phyloP scores from a whole-genome alignment of 1,139 yeast species.

The Lipomyces yarrowii region DNA sequence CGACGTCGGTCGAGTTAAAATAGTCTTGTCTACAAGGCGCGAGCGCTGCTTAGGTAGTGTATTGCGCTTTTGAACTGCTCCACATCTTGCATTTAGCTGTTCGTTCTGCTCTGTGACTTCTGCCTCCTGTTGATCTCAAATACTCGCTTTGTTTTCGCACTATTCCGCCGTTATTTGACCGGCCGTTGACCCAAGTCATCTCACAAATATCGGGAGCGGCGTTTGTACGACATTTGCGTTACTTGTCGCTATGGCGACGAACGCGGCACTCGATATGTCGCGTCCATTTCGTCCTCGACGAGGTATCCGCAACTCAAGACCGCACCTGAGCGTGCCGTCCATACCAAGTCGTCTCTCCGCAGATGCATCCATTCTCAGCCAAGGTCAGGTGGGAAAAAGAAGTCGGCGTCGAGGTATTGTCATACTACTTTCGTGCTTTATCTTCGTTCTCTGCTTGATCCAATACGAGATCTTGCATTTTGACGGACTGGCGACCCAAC shows the following conservation, averaged over 20 bases:
- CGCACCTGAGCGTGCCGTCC: background rate
- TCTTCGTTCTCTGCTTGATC: background rate
- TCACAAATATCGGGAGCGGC: too few relatives aligned
- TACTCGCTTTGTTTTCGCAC: background rate
- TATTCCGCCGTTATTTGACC: background rate
- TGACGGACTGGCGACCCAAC: background rate
- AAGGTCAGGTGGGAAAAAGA: background rate
- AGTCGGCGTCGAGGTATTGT: background rate
- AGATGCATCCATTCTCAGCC: background rate
- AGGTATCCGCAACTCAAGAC: background rate
- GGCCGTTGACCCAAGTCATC: background rate
- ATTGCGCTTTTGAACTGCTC: background rate
- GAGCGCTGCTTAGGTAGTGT: background rate
- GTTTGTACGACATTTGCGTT: background rate
- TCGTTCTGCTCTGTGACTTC: background rate
- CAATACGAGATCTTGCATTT: background rate
- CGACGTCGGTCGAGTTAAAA: background rate
- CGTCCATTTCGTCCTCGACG: conserved; percentile 7
- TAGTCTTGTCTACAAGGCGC: background rate
- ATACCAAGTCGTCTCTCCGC: background rate
- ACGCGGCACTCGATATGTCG: background rate
- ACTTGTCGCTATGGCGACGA: background rate
- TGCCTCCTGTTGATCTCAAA: background rate
- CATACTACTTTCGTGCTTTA: background rate
- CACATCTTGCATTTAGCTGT: background rate